Evolutionary conservation across 805 yeast species (phyloP).

Genomic region (Wickerhamiella musiphila): DNA sequence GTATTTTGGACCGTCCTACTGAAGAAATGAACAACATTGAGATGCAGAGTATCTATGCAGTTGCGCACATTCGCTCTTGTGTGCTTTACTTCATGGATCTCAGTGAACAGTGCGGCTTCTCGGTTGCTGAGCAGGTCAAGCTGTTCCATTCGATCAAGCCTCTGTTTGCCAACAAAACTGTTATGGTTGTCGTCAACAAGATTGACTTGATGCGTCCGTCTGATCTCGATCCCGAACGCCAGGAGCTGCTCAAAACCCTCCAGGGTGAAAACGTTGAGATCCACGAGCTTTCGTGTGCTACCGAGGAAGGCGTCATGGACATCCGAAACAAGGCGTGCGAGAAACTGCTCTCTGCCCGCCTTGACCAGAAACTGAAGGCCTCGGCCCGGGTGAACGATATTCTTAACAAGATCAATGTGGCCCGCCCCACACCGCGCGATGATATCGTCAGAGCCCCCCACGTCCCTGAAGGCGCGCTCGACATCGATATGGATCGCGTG

Average conservation of each 20-base stretch:
- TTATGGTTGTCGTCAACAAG: conserved; percentile 88
- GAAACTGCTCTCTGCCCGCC: conserved; percentile 82
- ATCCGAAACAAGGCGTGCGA: conserved; percentile 97
- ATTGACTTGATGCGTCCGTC: conserved; percentile 76
- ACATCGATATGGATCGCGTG: conserved; percentile 53
- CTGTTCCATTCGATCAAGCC: conserved; percentile 95
- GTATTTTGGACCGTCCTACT: conserved; percentile 94
- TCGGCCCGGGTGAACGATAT: conserved; percentile 76
- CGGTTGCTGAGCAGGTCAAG: conserved; percentile 93
- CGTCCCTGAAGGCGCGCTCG: conserved; percentile 65
- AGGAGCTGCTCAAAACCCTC: conserved; percentile 50
- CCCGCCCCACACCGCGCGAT: conserved; percentile 79
- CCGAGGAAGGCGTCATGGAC: conserved; percentile 87
- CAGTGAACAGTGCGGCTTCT: conserved; percentile 97
- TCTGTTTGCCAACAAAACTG: conserved; percentile 89
- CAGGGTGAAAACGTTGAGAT: conserved; percentile 58
- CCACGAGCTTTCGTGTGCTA: conserved; percentile 82
- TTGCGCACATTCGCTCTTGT: conserved; percentile 94
- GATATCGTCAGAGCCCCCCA: conserved; percentile 54
- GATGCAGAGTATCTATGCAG: conserved; percentile 97
- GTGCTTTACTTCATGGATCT: conserved; percentile 96
- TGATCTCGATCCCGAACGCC: conserved; percentile 64
- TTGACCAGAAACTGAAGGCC: conserved; percentile 91
- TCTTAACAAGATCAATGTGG: conserved; percentile 87
- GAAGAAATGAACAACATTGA: conserved; percentile 99